These are phyloP conservation scores for Marasmius fiardii DNA, from an alignment of 1,284 basidiomycete genomes.

Conservation along the genomic window DNA sequence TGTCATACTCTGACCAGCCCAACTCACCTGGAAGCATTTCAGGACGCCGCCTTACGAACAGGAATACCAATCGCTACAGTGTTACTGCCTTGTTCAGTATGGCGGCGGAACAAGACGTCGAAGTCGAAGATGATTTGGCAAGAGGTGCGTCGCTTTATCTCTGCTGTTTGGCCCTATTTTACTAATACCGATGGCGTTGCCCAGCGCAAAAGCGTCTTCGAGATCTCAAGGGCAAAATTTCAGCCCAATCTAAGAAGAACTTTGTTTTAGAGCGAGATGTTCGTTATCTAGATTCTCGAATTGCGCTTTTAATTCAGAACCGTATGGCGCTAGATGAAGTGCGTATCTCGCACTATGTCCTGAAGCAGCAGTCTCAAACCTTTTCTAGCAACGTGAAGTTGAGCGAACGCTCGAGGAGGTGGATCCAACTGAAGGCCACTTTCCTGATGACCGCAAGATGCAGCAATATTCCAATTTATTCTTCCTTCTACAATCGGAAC, in stretches of 20 bases:
- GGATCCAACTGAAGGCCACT: constrained; percentile 84
- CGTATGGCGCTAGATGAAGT: constrained; percentile 96
- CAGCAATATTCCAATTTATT: constrained; percentile 98
- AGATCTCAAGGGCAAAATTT: constrained; percentile 96
- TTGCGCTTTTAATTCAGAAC: constrained; percentile 97
- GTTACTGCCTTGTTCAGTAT: constrained; percentile 96
- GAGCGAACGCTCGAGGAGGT: constrained; percentile 94
- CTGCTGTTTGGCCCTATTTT: background rate
- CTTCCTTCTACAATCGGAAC: constrained; percentile 97
- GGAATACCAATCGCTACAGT: constrained; percentile 95
- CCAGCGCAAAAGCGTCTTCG: constrained; percentile 92
- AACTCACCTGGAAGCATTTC: constrained; percentile 62
- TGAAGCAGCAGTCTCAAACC: background rate
- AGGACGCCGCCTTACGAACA: constrained; percentile 73
- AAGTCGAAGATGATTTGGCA: constrained; percentile 97
- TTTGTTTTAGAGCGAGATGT: constrained; percentile 98
- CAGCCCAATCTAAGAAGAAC: constrained; percentile 98
- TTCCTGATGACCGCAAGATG: constrained; percentile 90
- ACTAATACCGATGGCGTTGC: constrained; percentile 1
- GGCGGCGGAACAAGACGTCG: constrained; percentile 98
- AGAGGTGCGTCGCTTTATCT: constrained; percentile 58
- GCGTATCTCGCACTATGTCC: constrained; percentile 24
- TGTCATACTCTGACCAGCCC: constrained; percentile 67
- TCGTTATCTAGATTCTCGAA: constrained; percentile 95
- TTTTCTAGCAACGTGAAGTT: constrained; percentile 81